These are phyloP conservation scores for Apocynum venetum DNA, from an alignment of 257 asterid genomes.

Conservation along the genomic window DNA sequence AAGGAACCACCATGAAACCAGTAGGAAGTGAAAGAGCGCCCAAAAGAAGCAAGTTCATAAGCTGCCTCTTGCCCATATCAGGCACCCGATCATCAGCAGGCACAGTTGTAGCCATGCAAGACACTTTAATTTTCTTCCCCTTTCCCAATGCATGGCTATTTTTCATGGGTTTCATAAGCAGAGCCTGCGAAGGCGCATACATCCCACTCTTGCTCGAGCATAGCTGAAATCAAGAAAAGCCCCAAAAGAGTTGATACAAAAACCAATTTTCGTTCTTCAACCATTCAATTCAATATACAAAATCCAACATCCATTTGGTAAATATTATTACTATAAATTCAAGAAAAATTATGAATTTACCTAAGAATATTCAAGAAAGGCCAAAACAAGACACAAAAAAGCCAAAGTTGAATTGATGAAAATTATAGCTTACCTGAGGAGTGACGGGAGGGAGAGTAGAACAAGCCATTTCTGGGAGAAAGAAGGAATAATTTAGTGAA, in stretches of 20 bases:
- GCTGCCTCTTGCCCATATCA: slow-evolving; percentile 85
- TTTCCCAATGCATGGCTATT: slow-evolving; percentile 14
- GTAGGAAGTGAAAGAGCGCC: slow-evolving; percentile 77
- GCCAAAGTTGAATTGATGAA: background rate
- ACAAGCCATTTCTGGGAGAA: slow-evolving; percentile 47
- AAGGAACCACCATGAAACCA: slow-evolving; percentile 69
- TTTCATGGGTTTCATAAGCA: slow-evolving; percentile 31
- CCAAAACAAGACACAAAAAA: background rate
- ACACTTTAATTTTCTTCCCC: slow-evolving; percentile 47
- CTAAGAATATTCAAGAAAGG: no score
- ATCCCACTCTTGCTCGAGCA: slow-evolving; percentile 57
- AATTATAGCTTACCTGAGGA: slow-evolving; percentile 40
- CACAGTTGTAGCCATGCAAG: slow-evolving; percentile 84
- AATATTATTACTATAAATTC: no score
- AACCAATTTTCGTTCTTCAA: background rate
- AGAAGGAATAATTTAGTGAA: background rate
- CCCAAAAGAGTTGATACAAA: background rate
- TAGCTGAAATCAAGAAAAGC: slow-evolving; percentile 31
- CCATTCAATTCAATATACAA: background rate
- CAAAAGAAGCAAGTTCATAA: slow-evolving; percentile 70
- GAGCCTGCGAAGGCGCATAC: slow-evolving; percentile 31
- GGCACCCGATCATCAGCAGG: slow-evolving; percentile 88
- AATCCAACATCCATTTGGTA: background rate
- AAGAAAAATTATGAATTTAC: no score
- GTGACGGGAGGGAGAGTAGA: slow-evolving; percentile 45